Conservation (phyloP, 768 basidiomycete genomes). For the Udeniomyces megalosporus region DNA sequence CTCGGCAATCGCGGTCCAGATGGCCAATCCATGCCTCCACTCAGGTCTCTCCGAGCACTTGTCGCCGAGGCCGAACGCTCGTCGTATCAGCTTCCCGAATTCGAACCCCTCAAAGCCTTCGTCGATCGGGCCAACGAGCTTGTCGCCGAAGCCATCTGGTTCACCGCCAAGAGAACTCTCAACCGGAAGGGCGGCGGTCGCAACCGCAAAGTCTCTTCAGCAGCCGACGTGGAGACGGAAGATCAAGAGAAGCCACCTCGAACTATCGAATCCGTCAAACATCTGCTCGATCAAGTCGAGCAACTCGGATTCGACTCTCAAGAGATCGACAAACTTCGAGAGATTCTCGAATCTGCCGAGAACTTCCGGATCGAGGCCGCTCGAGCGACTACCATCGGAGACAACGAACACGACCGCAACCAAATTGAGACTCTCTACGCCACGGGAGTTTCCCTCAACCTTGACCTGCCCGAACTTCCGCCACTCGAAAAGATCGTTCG, state of each 20-base stretch:
- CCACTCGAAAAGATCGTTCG: constrained; percentile 67
- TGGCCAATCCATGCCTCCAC: not conserved
- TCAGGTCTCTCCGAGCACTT: constrained; percentile 31
- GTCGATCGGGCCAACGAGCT: constrained; percentile 34
- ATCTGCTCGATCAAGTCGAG: constrained; percentile 54
- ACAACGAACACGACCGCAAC: constrained; percentile 25
- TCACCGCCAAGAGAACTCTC: not conserved
- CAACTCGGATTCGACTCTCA: constrained; percentile 66
- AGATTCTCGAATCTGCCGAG: constrained; percentile 20
- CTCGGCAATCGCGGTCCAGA: constrained; percentile 41
- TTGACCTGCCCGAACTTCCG: constrained; percentile 61
- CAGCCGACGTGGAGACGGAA: constrained; percentile 20
- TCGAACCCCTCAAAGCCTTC: constrained; percentile 55
- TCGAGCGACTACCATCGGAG: constrained; percentile 19
- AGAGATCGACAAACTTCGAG: constrained; percentile 40
- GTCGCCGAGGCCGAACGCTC: constrained; percentile 80
- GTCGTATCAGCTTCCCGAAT: constrained; percentile 53
- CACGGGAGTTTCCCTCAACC: constrained; percentile 58
- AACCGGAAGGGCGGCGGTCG: not conserved
- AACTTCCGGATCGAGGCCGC: constrained; percentile 23
- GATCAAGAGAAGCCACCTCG: constrained; percentile 42
- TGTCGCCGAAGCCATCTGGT: constrained; percentile 19
- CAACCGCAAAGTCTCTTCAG: too few relatives aligned
- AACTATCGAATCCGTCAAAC: constrained; percentile 44
- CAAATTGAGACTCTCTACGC: constrained; percentile 57